Conservation (phyloP, 306 rosid genomes). For the Trifolium dubium region DNA sequence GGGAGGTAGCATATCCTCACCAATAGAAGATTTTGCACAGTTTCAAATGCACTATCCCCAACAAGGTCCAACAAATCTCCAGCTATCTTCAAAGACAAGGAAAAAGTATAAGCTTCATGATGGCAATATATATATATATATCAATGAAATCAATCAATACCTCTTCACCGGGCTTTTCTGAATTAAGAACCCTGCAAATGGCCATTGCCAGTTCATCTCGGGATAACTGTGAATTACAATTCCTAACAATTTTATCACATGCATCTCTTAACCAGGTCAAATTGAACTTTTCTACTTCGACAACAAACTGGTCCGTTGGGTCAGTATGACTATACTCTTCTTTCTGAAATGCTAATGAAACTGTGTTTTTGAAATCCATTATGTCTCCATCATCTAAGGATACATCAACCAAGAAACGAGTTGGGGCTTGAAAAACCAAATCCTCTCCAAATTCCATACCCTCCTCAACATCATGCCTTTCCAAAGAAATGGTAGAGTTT, state of each 20-base stretch:
- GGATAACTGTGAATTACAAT: conserved; percentile 56
- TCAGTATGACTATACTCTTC: conserved; percentile 43
- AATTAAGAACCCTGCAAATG: conserved; percentile 88
- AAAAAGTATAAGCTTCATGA: conserved; percentile 28
- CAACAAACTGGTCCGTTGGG: conserved; percentile 40
- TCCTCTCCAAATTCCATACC: conserved; percentile 82
- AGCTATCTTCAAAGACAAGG: conserved; percentile 69
- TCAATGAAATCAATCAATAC: conserved; percentile 49
- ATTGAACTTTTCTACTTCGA: conserved; percentile 58
- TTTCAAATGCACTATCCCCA: conserved; percentile 90
- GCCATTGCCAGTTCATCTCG: conserved; percentile 89
- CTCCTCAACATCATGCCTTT: conserved; percentile 44
- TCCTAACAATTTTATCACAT: conserved; percentile 70
- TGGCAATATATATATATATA: conserved; percentile 27
- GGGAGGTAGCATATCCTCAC: conserved; percentile 56
- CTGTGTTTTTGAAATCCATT: conserved; percentile 55
- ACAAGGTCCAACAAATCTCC: conserved; percentile 90
- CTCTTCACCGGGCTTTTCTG: conserved; percentile 96
- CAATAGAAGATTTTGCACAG: conserved; percentile 78
- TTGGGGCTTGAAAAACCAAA: conserved; percentile 74
- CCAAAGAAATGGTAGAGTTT: conserved; percentile 38
- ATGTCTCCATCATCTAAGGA: conserved; percentile 72
- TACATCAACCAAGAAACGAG: conserved; percentile 81
- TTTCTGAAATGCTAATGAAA: conserved; percentile 51
- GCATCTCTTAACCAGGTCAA: conserved; percentile 86